A percentile compares a stretch with the other conserved stretches of the same genome.
phyloP scores from a whole-genome alignment of 495 filamentous ascomycete genomes.

The Parmelia sp. region DNA sequence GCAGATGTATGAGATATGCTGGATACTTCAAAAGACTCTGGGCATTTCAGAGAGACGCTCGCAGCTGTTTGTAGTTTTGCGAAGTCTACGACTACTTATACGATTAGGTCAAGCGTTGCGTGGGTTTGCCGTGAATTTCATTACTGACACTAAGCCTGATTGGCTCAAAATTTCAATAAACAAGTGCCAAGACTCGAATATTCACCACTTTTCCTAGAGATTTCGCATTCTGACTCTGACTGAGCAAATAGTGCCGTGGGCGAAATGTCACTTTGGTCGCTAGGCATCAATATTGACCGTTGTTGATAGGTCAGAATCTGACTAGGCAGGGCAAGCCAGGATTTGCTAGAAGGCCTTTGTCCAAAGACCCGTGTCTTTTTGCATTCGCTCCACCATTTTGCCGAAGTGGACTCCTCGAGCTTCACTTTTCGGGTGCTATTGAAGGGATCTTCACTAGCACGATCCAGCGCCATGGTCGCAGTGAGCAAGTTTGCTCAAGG shows the following conservation, averaged over 20 bases:
- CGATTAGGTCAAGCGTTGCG: not conserved
- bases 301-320: not conserved
- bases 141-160: constrained; percentile 13
- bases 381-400: not conserved
- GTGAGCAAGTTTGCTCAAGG: not conserved
- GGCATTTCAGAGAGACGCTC: not conserved
- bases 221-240: not conserved
- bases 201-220: not conserved
- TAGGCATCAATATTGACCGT: not conserved
- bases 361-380: not conserved
- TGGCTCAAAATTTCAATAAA: constrained; percentile 18
- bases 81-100: not conserved
- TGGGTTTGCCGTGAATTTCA: constrained; percentile 10
- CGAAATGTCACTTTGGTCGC: not conserved
- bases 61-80: not conserved
- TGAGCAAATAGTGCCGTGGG: no score
- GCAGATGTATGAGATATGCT: not conserved
- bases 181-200: constrained; percentile 13
- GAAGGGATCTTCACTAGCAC: not conserved
- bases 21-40: not conserved
- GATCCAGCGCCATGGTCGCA: not conserved
- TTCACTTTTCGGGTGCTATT: not conserved
- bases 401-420: not conserved
- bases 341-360: not conserved
- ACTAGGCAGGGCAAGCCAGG: not conserved